Conservation (phyloP, 2,329 filamentous ascomycete species). For the Byssochlamys sp. region DNA sequence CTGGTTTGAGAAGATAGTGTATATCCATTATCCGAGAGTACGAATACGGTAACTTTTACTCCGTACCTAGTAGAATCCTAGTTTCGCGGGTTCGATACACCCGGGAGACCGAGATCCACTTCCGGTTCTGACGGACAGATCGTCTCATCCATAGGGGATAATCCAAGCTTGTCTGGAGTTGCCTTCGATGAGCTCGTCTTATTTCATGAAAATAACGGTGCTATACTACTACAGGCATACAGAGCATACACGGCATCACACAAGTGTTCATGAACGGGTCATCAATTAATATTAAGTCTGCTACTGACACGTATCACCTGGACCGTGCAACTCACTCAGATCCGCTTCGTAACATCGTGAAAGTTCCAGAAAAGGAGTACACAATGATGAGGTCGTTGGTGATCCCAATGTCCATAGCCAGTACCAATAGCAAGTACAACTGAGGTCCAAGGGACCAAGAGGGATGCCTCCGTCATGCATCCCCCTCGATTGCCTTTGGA, state of each 20-base stretch:
- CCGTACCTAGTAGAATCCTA: background rate
- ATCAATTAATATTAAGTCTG: background rate
- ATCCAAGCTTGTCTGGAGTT: background rate
- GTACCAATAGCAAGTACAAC: background rate
- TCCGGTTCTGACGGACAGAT: background rate
- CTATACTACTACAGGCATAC: background rate
- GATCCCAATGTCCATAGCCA: background rate
- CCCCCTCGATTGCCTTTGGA: background rate
- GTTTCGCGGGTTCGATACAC: background rate
- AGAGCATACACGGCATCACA: background rate
- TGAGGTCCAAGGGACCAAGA: background rate
- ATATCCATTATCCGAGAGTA: background rate
- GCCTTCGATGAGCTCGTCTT: background rate
- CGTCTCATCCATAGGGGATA: background rate
- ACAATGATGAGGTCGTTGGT: background rate
- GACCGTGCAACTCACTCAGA: background rate
- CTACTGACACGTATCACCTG: background rate
- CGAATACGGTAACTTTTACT: background rate
- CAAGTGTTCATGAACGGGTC: background rate
- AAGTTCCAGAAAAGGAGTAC: background rate
- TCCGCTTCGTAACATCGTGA: background rate
- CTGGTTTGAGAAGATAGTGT: background rate
- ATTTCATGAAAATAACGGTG: background rate
- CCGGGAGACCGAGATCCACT: background rate
- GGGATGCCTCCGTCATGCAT: conserved; percentile 4